Percentiles rank a stretch among this genome's conserved stretches.
Conservation (phyloP, 805 yeast genomes). For the Spathaspora hagerdaliae region DNA sequence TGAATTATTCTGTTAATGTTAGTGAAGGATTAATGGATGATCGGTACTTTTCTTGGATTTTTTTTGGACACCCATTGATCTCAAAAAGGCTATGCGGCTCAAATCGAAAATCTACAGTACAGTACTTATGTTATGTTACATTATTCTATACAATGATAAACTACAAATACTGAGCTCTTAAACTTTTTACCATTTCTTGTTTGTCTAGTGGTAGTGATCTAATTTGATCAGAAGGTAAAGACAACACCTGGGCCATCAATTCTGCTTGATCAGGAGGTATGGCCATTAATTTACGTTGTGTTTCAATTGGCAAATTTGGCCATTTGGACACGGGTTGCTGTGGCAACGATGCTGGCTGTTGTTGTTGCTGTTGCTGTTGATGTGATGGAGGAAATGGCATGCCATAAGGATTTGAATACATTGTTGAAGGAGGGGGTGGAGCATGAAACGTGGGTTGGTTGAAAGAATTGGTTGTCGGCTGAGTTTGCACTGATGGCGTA, state of each 20-base stretch:
- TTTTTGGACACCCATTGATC: too few species aligned
- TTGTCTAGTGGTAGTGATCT: slow-evolving; percentile 48
- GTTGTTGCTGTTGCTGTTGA: slow-evolving; percentile 10
- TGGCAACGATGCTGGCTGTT: slow-evolving; percentile 5
- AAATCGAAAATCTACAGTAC: too few species aligned
- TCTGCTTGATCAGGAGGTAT: slow-evolving; percentile 58
- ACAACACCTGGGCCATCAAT: slow-evolving; percentile 50
- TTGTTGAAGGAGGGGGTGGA: slow-evolving; percentile 1
- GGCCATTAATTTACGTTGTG: slow-evolving; percentile 47
- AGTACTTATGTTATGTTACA: neutral
- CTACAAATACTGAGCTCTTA: slow-evolving; percentile 47
- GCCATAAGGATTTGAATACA: slow-evolving; percentile 8
- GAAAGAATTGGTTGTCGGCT: slow-evolving; percentile 11
- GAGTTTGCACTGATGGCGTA: slow-evolving; percentile 14
- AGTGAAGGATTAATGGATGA: too few species aligned
- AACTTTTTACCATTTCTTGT: slow-evolving; percentile 50
- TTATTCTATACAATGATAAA: neutral
- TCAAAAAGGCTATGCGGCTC: too few species aligned
- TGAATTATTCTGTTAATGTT: neutral
- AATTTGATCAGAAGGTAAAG: slow-evolving; percentile 48
- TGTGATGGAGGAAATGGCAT: slow-evolving; percentile 8
- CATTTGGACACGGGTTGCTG: slow-evolving; percentile 31
- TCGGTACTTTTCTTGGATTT: too few species aligned
- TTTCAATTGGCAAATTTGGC: slow-evolving; percentile 45
- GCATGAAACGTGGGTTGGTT: slow-evolving; percentile 7